Evolutionary conservation across 176 grass and related monocot genomes (phyloP), one percentile per base, ranked within the genome.

Genomic region (Oryza australiensis): DNA sequence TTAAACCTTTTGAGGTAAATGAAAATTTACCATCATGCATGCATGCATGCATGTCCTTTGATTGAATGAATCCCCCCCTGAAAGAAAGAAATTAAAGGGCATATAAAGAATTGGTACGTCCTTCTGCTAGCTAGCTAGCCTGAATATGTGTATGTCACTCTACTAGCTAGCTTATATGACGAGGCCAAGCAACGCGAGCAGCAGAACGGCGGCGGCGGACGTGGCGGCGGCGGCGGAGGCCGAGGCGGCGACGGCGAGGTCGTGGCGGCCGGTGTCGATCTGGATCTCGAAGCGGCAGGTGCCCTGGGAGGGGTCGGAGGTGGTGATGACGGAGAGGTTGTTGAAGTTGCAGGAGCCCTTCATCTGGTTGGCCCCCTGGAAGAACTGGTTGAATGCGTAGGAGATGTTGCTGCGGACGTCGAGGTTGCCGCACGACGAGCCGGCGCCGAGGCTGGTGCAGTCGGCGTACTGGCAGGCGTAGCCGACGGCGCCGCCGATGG

Each of bases 321-420:
- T 88, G 65, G 89, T 90, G 78, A 92, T 64, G 18, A 77, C 5
- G 30, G 96, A 91, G 68, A 99, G 81, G 84, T 84, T 89, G 59
- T 88, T 86, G 80, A 95, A 99, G 15, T 0, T 27, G 60, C 96
- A 99, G 0, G 96, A 9, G 1, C 62, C 78, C 82, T 95, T 99
- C 73, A 53, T 66, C 85, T 99, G 97, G 81, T 62, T 78, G 48
- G 72, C 76, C 1, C 35, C 69, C 93, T 99, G 97, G 80, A 86
- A 99, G 76, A 78, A 95, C 85, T 99, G 87, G 85, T 96, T 99
- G 84, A 99, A 95, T 0, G 93, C 87, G 75, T 99, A 99, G 5
- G 97, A 95, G 27, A 99, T 12, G 85, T 99, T 99, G 28, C 73
- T 68, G 59, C 89, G 76, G 14, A 12, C 87, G 82, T 95, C 89